These are phyloP conservation scores for Ganoderma sinense DNA, from an alignment of 1,284 basidiomycete genomes.

Conservation along the genomic window DNA sequence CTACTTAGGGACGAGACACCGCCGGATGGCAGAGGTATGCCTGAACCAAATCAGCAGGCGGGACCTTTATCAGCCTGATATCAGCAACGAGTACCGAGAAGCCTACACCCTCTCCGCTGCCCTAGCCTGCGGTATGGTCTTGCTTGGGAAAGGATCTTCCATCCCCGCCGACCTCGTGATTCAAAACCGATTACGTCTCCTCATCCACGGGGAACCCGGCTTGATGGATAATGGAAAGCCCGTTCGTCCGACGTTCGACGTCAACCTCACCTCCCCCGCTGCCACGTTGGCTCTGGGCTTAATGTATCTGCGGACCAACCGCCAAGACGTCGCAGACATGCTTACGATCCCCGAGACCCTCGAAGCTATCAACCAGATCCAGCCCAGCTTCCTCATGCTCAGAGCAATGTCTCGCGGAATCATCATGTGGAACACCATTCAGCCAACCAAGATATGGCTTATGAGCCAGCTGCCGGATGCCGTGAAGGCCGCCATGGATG, in stretches of 20 bases:
- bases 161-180: conserved; percentile 80
- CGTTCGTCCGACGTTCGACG: conserved; percentile 69
- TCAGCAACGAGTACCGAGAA: conserved; percentile 87
- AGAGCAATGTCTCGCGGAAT: conserved; percentile 82
- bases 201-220: conserved; percentile 75
- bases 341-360: conserved; percentile 85
- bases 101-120: conserved; percentile 92
- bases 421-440: conserved; percentile 89
- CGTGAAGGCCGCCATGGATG: conserved; percentile 67
- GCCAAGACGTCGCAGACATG: conserved; percentile 86
- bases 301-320: conserved; percentile 90
- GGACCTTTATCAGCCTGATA: conserved; percentile 82
- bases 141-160: conserved; percentile 87
- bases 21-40: conserved; percentile 93
- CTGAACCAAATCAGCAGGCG: conserved; percentile 84
- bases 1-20: conserved; percentile 88
- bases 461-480: conserved; percentile 76
- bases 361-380: conserved; percentile 82
- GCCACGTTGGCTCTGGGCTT: conserved; percentile 91
- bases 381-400: conserved; percentile 87
- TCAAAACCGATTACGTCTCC: conserved; percentile 68
- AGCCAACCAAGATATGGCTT: conserved; percentile 83
- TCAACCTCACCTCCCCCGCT: conserved; percentile 89
- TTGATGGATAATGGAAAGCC: conserved; percentile 43
- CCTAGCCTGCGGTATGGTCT: conserved; percentile 94